Evolutionary conservation across 208 protist species (phyloP).

Genomic region (Trypanosoma scelopori): DNA sequence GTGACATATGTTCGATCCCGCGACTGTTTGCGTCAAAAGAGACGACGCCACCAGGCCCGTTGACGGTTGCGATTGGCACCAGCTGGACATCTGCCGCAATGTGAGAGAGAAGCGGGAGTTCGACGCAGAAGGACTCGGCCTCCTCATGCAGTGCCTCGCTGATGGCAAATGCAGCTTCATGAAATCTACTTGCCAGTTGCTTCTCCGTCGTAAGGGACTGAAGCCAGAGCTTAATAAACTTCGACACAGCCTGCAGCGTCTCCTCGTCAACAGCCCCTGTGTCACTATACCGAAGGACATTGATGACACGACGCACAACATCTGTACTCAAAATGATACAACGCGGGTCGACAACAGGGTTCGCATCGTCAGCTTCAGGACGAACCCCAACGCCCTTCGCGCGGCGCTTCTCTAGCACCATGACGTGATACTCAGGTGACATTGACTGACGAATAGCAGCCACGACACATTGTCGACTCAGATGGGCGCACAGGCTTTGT

Average conservation of each 20-base stretch:
- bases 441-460: constrained; percentile 27
- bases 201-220: constrained; percentile 12
- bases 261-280: constrained; percentile 22
- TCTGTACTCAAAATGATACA: constrained; percentile 26
- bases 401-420: constrained; percentile 10
- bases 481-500: constrained; percentile 27
- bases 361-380: too few species aligned
- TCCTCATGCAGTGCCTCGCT: constrained; percentile 47
- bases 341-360: constrained; percentile 11
- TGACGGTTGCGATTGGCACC: constrained; percentile 61
- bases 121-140: constrained; percentile 48
- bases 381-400: neutral
- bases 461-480: constrained; percentile 34
- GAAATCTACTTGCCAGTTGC: constrained; percentile 22
- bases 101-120: constrained; percentile 34
- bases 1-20: constrained; percentile 68
- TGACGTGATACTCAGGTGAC: constrained; percentile 27
- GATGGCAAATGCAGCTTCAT: constrained; percentile 45
- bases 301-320: constrained; percentile 39
- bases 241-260: constrained; percentile 7
- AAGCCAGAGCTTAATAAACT: constrained; percentile 32
- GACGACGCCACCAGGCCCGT: constrained; percentile 49
- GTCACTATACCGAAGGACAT: constrained; percentile 57
- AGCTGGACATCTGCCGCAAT: constrained; percentile 32
- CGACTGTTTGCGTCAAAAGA: constrained; percentile 67